Evolutionary conservation across 1,139 yeast genomes (phyloP).

Genomic region (Arxiozyma heterogenica): DNA sequence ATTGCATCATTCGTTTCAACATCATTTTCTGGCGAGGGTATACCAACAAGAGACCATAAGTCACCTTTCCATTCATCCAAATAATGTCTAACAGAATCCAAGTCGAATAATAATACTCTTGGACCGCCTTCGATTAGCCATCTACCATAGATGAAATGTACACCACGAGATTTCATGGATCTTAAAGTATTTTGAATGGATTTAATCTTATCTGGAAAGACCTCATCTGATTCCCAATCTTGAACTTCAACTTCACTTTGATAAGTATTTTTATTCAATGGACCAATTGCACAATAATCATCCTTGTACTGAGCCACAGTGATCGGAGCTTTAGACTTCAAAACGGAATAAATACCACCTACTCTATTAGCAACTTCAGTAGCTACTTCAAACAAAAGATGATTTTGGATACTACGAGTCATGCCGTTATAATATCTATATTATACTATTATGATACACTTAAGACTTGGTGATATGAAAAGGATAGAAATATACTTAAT

Average conservation of each 20-base stretch:
- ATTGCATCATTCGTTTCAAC: slow-evolving; percentile 87
- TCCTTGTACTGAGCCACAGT: slow-evolving; percentile 90
- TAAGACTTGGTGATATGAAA: too few species aligned
- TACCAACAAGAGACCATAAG: slow-evolving; percentile 83
- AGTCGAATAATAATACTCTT: slow-evolving; percentile 77
- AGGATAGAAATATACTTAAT: too few species aligned
- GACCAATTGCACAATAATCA: slow-evolving; percentile 81
- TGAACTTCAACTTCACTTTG: slow-evolving; percentile 90
- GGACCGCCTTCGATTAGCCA: slow-evolving; percentile 99
- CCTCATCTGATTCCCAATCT: slow-evolving; percentile 52
- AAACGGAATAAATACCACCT: slow-evolving; percentile 94
- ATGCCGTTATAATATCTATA: slow-evolving; percentile 32
- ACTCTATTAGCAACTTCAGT: slow-evolving; percentile 97
- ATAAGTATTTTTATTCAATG: slow-evolving; percentile 70
- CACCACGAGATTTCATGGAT: slow-evolving; percentile 66
- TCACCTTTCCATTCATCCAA: slow-evolving; percentile 92
- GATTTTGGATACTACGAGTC: slow-evolving; percentile 74
- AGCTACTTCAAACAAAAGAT: slow-evolving; percentile 84
- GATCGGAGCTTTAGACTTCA: slow-evolving; percentile 93
- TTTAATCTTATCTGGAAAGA: slow-evolving; percentile 32
- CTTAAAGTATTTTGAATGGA: slow-evolving; percentile 35
- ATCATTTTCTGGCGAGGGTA: slow-evolving; percentile 88
- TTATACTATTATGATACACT: too few species aligned
- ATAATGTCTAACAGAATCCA: slow-evolving; percentile 57
- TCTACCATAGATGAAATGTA: slow-evolving; percentile 78